Base-by-base conservation (phyloP, 2,329 filamentous ascomycete species). In the Monosporascus sp. region DNA sequence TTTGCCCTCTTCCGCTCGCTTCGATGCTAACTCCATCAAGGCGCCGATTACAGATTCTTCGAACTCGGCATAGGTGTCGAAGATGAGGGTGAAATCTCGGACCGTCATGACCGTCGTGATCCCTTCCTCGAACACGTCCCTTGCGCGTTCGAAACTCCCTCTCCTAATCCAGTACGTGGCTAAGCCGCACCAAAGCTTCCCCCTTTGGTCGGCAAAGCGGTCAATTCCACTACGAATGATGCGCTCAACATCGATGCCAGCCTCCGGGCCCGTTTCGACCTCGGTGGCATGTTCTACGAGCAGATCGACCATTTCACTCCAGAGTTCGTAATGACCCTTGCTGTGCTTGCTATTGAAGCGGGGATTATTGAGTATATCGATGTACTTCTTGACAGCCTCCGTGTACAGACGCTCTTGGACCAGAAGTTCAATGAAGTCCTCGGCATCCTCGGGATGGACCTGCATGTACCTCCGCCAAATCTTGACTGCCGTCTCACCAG, bases 31-130 rank as follows among this genome's bases (percentile, higher is more conserved):
- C 63, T 97, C 92, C 86, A 99, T 95, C 62, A 97, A 78, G 48
- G 87, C 87, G 16, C 89, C 87, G 59, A 97, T 96, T 61, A 97
- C 87, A 0, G 92, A 93, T 73, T 99, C 95, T 70, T 99, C 94
- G 57, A 97, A 97, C 71, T 99, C 94, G 35, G 89, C 87, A 66
- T 97, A 99, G 0, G 92, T 89, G 70, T 99, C 94, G 63, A 99
- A 99, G 46, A 97, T 87, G 52, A 97, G 82, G 1, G 92, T 95
- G 67, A 99, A 99, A 72, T 99, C 94, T 52, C 94, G 87, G 45
- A 99, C 92, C 2, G 94, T 99, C 93, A 97, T 97, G 58, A 97
- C 95, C 1, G 93, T 97, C 11, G 91, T 96, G 60, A 97, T 90
- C 45, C 90, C 95, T 71, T 97, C 92, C 72, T 99, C 94, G 60